Percentiles rank a stretch among this genome's conserved stretches.
phyloP scores from a whole-genome alignment of 2,329 filamentous ascomycete species.

The Periconia digitata region DNA sequence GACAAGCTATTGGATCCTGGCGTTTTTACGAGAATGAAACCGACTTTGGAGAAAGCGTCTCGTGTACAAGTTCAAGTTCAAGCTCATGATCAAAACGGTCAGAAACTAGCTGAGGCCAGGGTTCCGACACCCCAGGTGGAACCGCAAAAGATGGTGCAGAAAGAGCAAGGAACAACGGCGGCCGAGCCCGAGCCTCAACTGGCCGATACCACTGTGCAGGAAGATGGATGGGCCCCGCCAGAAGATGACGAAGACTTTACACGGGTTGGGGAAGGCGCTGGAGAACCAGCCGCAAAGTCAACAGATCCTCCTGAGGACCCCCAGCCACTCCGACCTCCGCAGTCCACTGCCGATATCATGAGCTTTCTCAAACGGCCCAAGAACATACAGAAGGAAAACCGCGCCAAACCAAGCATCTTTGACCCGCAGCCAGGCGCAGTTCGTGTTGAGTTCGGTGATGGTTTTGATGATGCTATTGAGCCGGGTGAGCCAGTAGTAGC shows the following conservation, averaged over 20 bases:
- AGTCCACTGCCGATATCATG: slow-evolving; percentile 22
- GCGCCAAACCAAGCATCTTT: slow-evolving; percentile 34
- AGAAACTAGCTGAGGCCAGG: slow-evolving; percentile 5
- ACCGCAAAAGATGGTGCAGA: slow-evolving; percentile 5
- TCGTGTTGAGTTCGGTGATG: slow-evolving; percentile 43
- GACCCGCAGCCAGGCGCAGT: slow-evolving; percentile 44
- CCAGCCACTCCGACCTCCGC: slow-evolving; percentile 22
- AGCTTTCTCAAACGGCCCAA: slow-evolving; percentile 19
- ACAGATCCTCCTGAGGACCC: too few species aligned
- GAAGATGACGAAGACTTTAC: slow-evolving; percentile 6
- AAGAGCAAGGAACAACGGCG: slow-evolving; percentile 6
- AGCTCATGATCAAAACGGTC: not conserved
- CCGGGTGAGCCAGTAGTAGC: slow-evolving; percentile 12
- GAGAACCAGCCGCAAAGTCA: slow-evolving; percentile 4
- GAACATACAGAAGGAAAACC: slow-evolving; percentile 39
- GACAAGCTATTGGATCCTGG: slow-evolving; percentile 24
- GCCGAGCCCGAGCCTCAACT: slow-evolving; percentile 3
- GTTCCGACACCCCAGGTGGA: slow-evolving; percentile 1
- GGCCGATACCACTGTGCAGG: slow-evolving; percentile 2
- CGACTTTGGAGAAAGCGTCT: slow-evolving; percentile 21
- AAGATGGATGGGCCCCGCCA: not conserved
- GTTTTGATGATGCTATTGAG: slow-evolving; percentile 31
- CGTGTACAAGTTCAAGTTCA: slow-evolving; percentile 7
- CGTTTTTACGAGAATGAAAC: slow-evolving; percentile 23
- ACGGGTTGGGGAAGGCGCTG: slow-evolving; percentile 1